Percentiles rank a stretch among this genome's conserved stretches.
These are phyloP conservation scores for Sarcomyxa edulis DNA, from an alignment of 768 basidiomycete species.

Conservation along the genomic window DNA sequence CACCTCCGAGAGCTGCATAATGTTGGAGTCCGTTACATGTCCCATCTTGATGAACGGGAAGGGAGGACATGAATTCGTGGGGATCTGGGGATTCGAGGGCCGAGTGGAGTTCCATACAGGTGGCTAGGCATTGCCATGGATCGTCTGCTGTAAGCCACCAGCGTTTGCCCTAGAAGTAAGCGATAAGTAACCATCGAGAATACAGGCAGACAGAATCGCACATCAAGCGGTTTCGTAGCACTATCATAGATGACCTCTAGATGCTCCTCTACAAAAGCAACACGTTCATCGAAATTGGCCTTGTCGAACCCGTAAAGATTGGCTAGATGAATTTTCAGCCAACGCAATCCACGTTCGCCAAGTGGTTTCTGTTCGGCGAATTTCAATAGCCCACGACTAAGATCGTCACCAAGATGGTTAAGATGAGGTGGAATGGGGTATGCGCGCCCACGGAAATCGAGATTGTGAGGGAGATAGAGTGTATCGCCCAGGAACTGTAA, in stretches of 20 bases:
- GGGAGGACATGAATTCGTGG: conserved; percentile 51
- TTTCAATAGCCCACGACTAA: conserved; percentile 78
- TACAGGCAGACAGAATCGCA: conserved; percentile 15
- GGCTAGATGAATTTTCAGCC: conserved; percentile 94
- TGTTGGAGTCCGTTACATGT: conserved; percentile 99
- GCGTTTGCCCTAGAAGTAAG: conserved; percentile 45
- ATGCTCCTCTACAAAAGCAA: conserved; percentile 64
- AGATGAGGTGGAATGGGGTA: conserved; percentile 96
- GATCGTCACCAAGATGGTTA: conserved; percentile 93
- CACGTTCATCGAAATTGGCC: conserved; percentile 91
- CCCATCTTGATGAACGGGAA: conserved; percentile 98
- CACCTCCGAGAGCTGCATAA: conserved; percentile 96
- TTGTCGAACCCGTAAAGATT: conserved; percentile 95
- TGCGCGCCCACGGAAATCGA: conserved; percentile 96
- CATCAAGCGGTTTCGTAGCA: conserved; percentile 74
- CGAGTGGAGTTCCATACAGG: conserved; percentile 82
- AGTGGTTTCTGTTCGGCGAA: conserved; percentile 80
- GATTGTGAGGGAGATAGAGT: conserved; percentile 91
- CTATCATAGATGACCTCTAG: conserved; percentile 78
- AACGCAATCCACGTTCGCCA: conserved; percentile 79
- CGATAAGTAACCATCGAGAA: conserved; percentile 1
- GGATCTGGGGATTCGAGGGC: conserved; percentile 73
- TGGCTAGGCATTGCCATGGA: conserved; percentile 95
- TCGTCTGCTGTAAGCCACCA: conserved; percentile 96
- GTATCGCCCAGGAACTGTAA: conserved; percentile 77